Evolutionary conservation across 371 early-diverging fungal genomes (phyloP), one percentile per base, ranked within the genome.

Genomic region (Mortierella sp.): DNA sequence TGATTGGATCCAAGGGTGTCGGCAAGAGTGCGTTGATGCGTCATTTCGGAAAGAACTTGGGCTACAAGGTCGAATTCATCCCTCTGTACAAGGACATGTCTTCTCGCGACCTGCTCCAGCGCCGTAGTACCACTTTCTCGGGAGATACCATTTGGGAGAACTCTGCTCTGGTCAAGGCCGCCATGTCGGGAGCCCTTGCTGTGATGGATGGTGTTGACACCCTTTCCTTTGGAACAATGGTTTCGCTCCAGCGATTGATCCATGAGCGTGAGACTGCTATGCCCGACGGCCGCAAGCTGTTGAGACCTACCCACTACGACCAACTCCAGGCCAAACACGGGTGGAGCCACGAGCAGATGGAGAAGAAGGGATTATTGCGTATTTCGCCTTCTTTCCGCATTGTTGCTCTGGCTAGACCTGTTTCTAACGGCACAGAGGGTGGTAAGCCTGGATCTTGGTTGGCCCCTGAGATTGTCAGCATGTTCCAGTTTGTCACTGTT

Each of bases 21-120:
- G 96, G 96, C 24, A 97, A 96, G 79, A 93, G 94, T 55, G 93
- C 95, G 10, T 80, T 96, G 14, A 90, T 96, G 58, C 89, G 94
- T 10, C 92, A 94, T 71, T 95, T 96, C 84, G 93, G 94, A n/a
- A 89, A 89, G 70, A 89, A 91, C 31, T 88, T 96, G 52, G 95
- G 96, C 16, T 95, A 95, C 80, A 90, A 90, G 28, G 90, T 92
- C 60, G 94, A 95, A 70, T 93, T 92, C 70, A 94, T 96, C 58
- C 95, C 95, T 3, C 86, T 96, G 16, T 96, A 94, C 88, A 92
- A 93, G 74, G 97, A 97, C 75, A 95, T 97, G 96, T 94, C 95
- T n/a, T 93, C 95, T 7, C 91, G 96, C 16, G 97, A 97, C 82
- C 89, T 97, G 9, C 88, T 97, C n/a, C 96, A 97, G 75, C 92